Evolutionary conservation across 2,329 filamentous ascomycete species (phyloP).

Genomic region (Atkinsonella hypoxylon): DNA sequence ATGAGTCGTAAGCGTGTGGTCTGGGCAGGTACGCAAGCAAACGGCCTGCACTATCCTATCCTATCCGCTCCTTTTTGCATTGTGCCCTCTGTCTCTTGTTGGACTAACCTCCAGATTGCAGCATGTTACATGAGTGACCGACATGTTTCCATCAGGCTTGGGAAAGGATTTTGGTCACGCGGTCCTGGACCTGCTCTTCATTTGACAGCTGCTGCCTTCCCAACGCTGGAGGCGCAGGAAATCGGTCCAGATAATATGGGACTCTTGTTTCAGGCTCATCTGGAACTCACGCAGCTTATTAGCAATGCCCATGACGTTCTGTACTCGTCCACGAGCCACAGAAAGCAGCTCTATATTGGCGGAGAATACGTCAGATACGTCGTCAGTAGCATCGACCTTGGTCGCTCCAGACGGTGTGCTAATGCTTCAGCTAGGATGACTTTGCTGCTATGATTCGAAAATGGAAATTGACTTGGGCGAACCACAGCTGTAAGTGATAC

Average conservation of each 20-base stretch:
- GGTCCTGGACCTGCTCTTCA: slow-evolving; percentile 56
- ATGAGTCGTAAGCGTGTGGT: slow-evolving; percentile 53
- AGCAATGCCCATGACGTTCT: slow-evolving; percentile 63
- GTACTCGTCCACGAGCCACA: slow-evolving; percentile 58
- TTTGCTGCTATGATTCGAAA: slow-evolving; percentile 56
- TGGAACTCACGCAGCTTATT: slow-evolving; percentile 61
- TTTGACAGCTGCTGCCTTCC: slow-evolving; percentile 54
- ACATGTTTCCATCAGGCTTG: slow-evolving; percentile 58
- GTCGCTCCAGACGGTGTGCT: background rate
- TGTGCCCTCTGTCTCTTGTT: background rate
- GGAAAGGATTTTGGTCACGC: slow-evolving; percentile 62
- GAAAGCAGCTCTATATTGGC: slow-evolving; percentile 56
- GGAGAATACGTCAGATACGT: slow-evolving; percentile 66
- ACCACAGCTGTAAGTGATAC: slow-evolving; percentile 42
- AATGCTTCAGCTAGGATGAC: slow-evolving; percentile 36
- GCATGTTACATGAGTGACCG: slow-evolving; percentile 56
- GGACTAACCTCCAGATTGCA: slow-evolving; percentile 6
- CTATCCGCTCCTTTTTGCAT: too few relatives aligned
- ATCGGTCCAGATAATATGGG: slow-evolving; percentile 55
- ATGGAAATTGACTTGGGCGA: slow-evolving; percentile 61
- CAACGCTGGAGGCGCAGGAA: slow-evolving; percentile 46
- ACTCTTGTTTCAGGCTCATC: slow-evolving; percentile 56
- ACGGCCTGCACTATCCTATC: too few relatives aligned
- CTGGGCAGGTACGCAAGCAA: slow-evolving; percentile 41
- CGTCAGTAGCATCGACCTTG: slow-evolving; percentile 12